Percentiles rank a stretch among this genome's conserved stretches.
Conservation (phyloP, 139 green algal species). For the Micractinium conductrix region DNA sequence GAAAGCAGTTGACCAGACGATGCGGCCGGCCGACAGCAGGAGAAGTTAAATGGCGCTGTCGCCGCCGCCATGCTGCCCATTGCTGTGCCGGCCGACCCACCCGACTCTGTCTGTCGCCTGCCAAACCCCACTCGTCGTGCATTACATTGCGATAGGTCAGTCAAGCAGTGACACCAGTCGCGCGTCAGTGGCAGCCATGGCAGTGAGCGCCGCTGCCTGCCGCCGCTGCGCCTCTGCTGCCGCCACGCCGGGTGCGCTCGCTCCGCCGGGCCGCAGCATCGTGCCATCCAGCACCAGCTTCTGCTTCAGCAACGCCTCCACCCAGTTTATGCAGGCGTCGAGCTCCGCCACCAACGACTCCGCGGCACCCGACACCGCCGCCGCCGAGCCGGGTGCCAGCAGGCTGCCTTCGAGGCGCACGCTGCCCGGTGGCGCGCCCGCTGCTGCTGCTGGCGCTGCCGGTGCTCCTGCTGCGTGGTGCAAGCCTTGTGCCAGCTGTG, state of each 20-base stretch:
- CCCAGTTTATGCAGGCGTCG: constrained; percentile 22
- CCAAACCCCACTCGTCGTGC: too few relatives aligned
- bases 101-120: too few relatives aligned
- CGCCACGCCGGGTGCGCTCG: not conserved
- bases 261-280: not conserved
- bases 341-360: constrained; percentile 9
- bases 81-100: too few relatives aligned
- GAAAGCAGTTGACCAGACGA: too few relatives aligned
- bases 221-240: not conserved
- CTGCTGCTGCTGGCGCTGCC: not conserved
- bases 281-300: constrained; percentile 15
- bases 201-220: not conserved
- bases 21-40: too few relatives aligned
- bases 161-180: too few relatives aligned
- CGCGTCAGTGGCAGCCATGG: constrained; percentile 19
- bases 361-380: not conserved
- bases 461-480: not conserved
- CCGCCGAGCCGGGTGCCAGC: not conserved
- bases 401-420: not conserved
- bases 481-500: not conserved
- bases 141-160: too few relatives aligned
- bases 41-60: too few relatives aligned
- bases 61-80: too few relatives aligned
- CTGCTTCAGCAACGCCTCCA: constrained; percentile 31
- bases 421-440: not conserved